Base-by-base conservation (phyloP, 2,329 filamentous ascomycete species). In the Mycosphaerella arachidis region DNA sequence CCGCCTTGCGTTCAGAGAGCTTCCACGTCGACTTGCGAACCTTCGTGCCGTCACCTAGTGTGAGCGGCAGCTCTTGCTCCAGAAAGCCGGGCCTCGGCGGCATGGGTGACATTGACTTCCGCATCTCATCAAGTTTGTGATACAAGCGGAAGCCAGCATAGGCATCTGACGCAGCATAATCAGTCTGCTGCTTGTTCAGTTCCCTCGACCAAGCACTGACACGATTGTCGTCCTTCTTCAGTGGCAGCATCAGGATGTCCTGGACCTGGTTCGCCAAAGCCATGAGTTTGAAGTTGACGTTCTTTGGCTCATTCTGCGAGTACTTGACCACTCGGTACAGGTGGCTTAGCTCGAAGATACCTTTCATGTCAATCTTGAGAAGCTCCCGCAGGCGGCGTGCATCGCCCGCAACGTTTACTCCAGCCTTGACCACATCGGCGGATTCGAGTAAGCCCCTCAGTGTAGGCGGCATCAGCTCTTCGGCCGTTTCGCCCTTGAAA, bases 341-440 rank as follows among this genome's bases (percentile, higher is more conserved):
- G 70, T 96, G 89, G 71, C 89, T 93, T 7, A 96, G 80, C 75
- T 97, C 92, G 62, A 96, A 84, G 4, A 90, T 77, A 0, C 89
- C 89, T 53, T 79, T 81, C 1, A 86, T 79, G 0, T 88, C 72
- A 29, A 96, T 80, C 0, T 76, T 78, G 3, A 96, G 80, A 63
- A 79, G 84, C n/a, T 83, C 88, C 30, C 78, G 80, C 12, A 97
- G 70, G 31, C 91, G 84, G 1, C 84, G 87, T 60, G 73, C 74
- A 63, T 81, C 91, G 40, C 83, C 88, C 66, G 83, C 82, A 66
- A 97, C 88, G 55, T 82, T 80, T 3, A 96, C 91, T 10, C 93
- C 93, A 1, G 84, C 80, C 73, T 97, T 97, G 43, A 82, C 83
- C 59, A 95, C 81, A 1, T 77, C 72, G 0, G 85, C 75, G 53